phyloP scores from a whole-genome alignment of 257 asterid genomes.

The Salvia rosmarinus region DNA sequence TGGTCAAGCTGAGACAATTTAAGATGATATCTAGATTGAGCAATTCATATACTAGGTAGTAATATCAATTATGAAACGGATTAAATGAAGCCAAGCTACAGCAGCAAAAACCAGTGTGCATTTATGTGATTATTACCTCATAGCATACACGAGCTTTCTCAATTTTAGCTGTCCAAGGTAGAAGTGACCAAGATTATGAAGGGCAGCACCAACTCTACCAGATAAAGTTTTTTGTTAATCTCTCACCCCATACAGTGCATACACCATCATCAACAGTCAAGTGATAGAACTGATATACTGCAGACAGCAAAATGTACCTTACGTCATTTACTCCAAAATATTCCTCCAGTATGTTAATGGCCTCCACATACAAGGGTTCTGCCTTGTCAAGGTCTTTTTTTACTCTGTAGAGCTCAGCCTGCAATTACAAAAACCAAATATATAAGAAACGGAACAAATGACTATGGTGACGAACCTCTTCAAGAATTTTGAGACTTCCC shows the following conservation, averaged over 20 bases:
- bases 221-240: constrained; percentile 20
- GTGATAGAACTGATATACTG: constrained; percentile 22
- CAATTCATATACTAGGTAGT: constrained; percentile 1
- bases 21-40: neutral
- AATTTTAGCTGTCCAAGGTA: constrained; percentile 63
- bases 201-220: constrained; percentile 93
- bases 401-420: constrained; percentile 91
- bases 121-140: constrained; percentile 62
- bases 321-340: constrained; percentile 78
- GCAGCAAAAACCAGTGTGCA: constrained; percentile 16
- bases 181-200: constrained; percentile 93
- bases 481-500: constrained; percentile 2
- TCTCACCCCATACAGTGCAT: constrained; percentile 15
- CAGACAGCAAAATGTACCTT: constrained; percentile 52
- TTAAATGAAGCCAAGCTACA: constrained; percentile 19
- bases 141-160: constrained; percentile 74
- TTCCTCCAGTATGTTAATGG: constrained; percentile 77
- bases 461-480: constrained; percentile 21
- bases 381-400: constrained; percentile 73
- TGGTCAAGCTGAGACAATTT: constrained; percentile 20
- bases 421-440: constrained; percentile 32
- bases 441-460: neutral
- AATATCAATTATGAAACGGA: constrained; percentile 25
- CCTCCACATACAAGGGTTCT: constrained; percentile 88
- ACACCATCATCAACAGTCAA: too few species aligned